Percentiles rank a stretch among this genome's conserved stretches.
Conservation (phyloP, 192 early-diverging fungal species). For the Gaertneriomyces semiglobifer region DNA sequence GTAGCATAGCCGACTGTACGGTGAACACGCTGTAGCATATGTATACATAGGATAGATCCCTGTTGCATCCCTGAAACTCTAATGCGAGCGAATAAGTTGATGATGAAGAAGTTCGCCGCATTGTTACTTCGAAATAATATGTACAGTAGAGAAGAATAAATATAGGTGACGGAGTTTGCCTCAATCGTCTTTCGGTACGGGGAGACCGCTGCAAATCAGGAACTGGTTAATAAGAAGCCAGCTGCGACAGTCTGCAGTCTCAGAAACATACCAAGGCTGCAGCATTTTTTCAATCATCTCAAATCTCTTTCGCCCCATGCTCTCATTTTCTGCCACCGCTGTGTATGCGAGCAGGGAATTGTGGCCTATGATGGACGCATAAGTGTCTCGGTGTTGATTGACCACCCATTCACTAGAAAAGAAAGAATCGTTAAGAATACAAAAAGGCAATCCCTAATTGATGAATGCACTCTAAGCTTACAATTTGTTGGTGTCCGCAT, state of each 20-base stretch:
- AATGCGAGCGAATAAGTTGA: no score
- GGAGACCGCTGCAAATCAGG: slow-evolving; percentile 3
- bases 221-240: not conserved
- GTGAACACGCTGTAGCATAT: no score
- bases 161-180: not conserved
- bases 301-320: slow-evolving; percentile 67
- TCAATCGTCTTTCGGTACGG: slow-evolving; percentile 9
- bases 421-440: not conserved
- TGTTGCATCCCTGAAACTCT: no score
- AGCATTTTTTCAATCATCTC: slow-evolving; percentile 62
- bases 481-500: slow-evolving; percentile 88
- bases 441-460: not conserved
- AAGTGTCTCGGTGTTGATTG: slow-evolving; percentile 80
- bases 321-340: slow-evolving; percentile 85
- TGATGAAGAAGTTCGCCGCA: no score
- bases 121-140: no score
- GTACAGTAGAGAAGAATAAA: no score
- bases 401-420: slow-evolving; percentile 74
- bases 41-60: no score
- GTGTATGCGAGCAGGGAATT: slow-evolving; percentile 73
- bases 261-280: slow-evolving; percentile 28
- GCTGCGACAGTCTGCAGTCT: not conserved
- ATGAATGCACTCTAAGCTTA: slow-evolving; percentile 35
- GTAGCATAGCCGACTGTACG: no score
- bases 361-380: slow-evolving; percentile 76